Evolutionary conservation across 169 alveolate species (phyloP).

Genomic region (Amoebophrya sp.): DNA sequence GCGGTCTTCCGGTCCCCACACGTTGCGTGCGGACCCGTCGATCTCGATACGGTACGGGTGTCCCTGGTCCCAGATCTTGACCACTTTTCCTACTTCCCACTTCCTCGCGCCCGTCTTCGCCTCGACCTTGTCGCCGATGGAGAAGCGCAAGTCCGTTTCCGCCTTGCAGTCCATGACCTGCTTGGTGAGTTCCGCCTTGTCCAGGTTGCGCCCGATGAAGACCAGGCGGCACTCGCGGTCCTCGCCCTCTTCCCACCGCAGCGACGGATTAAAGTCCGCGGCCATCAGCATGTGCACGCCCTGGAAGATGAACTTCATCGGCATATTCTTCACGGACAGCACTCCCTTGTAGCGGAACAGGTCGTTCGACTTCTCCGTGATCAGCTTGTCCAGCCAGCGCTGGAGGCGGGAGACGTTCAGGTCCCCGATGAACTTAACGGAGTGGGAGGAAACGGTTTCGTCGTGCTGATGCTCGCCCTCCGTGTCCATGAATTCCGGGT

Average conservation of each 20-base stretch:
- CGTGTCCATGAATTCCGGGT: slow-evolving; percentile 9
- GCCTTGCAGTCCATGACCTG: neutral
- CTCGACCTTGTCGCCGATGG: slow-evolving; percentile 7
- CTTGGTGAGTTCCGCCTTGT: slow-evolving; percentile 12
- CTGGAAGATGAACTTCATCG: slow-evolving; percentile 18
- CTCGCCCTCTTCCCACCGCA: neutral
- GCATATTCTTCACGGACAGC: slow-evolving; percentile 18
- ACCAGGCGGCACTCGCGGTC: slow-evolving; percentile 23
- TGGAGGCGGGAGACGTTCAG: neutral
- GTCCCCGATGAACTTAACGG: neutral
- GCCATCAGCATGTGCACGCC: slow-evolving; percentile 22
- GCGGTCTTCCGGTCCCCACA: neutral
- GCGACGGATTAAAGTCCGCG: neutral
- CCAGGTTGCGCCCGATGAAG: slow-evolving; percentile 26
- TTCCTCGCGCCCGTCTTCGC: neutral
- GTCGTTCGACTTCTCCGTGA: slow-evolving; percentile 4
- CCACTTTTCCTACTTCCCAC: neutral
- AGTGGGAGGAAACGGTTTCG: neutral
- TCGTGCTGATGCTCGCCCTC: slow-evolving; percentile 7
- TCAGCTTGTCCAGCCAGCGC: slow-evolving; percentile 11
- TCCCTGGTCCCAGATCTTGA: slow-evolving; percentile 4
- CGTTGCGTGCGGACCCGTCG: neutral
- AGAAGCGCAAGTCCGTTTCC: slow-evolving; percentile 9
- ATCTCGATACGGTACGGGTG: neutral
- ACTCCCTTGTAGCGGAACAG: slow-evolving; percentile 25